These are phyloP conservation scores for Hyaloscypha variabilis DNA, from an alignment of 495 filamentous ascomycete genomes.

Conservation along the genomic window DNA sequence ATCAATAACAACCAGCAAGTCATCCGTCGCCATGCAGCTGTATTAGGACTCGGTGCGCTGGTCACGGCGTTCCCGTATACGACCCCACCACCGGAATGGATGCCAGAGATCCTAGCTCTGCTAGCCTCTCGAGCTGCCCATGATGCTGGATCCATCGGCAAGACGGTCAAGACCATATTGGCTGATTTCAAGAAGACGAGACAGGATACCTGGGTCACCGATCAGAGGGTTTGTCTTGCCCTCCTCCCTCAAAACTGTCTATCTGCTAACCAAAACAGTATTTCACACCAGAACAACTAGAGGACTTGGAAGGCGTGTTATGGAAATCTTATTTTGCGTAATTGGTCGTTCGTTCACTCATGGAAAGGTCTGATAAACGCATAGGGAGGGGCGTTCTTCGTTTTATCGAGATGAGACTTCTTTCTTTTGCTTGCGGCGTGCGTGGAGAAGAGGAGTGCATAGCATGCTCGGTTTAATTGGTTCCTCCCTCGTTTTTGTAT, in stretches of 20 bases:
- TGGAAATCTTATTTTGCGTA: slow-evolving; percentile 99
- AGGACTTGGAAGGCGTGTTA: slow-evolving; percentile 92
- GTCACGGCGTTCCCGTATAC: slow-evolving; percentile 97
- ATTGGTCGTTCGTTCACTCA: slow-evolving; percentile 1
- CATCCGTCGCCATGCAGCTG: slow-evolving; percentile 84
- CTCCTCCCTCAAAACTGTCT: neutral
- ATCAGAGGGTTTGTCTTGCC: slow-evolving; percentile 79
- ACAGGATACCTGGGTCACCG: slow-evolving; percentile 98
- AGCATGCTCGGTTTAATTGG: neutral
- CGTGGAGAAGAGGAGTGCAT: neutral
- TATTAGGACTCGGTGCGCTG: slow-evolving; percentile 87
- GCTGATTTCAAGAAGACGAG: slow-evolving; percentile 99
- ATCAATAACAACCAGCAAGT: slow-evolving; percentile 77
- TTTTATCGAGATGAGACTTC: neutral
- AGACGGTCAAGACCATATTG: slow-evolving; percentile 94
- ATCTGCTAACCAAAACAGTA: slow-evolving; percentile 60
- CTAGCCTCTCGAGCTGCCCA: slow-evolving; percentile 82
- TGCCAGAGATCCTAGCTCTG: slow-evolving; percentile 88
- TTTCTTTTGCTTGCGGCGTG: neutral
- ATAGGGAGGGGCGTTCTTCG: neutral
- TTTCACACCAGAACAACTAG: slow-evolving; percentile 88
- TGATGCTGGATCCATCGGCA: slow-evolving; percentile 91
- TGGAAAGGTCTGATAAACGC: neutral
- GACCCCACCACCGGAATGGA: slow-evolving; percentile 89
- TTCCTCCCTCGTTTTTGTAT: neutral